Base-by-base conservation (phyloP, 208 protist species). In the Kentomonas sorsogonicus region DNA sequence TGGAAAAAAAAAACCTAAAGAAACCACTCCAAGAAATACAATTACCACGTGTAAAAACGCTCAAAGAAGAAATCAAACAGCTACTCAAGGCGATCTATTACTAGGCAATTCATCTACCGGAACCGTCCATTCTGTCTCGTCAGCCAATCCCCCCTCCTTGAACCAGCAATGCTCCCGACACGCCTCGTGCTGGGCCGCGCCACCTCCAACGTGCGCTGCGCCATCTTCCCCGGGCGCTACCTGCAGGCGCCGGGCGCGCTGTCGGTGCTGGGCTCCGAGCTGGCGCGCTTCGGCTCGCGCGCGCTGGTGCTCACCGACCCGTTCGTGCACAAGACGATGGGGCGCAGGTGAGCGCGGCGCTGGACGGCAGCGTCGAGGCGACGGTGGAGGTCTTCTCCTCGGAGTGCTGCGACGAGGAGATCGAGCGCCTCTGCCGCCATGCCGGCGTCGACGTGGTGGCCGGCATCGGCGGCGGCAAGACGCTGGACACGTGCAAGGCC, bases 181-280 rank as follows among this genome's bases (percentile, higher is more conserved):
- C 6, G 43, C 10, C 10, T 6, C 10, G 22, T 48, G 9, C 25
- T 48, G 7, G 43, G 43, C n/a, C 43, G n/a, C 7, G 43, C 43
- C 25, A 13, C 43, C 20, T 34, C 52, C 31, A 34, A 18, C 38
- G 38, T 57, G 4, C 30, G 38, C 23, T 43, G 15, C 31, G 39
- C 62, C 26, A 61, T 67, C 45, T 73, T 73, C 38, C 66, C 66
- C 31, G 59, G 66, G 5, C 57, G 66, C 25, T 73, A 73, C 45
- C 53, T 73, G 38, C 66, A 73, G 40, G 66, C 60, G 9, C 66
- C 66, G 13, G 61, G 61, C 1, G 60, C 66, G 16, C 55, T 73
- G 2, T 16, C 31, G 13, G 43, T 59, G 4, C 60, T 74, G 16
- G 60, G 60, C 38, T 34, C 36, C 20, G 68, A 74, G 51, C 51